phyloP scores from a whole-genome alignment of 2,329 filamentous ascomycete species.

The Sarocladium strictum region DNA sequence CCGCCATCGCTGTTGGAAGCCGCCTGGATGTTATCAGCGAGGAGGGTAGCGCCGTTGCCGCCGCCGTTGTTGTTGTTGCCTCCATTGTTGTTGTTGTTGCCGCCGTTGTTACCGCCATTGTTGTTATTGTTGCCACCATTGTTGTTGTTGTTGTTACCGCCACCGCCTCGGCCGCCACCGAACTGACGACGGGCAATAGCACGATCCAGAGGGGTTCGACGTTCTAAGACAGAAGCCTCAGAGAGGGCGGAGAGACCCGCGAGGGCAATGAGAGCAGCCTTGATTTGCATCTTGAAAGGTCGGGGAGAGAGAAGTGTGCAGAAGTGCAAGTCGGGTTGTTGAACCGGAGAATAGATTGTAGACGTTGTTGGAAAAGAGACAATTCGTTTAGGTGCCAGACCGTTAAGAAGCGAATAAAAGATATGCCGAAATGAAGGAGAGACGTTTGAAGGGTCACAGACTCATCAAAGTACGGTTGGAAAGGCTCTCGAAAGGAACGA shows the following conservation, averaged over 20 bases:
- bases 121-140: conserved; percentile 17
- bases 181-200: conserved; percentile 37
- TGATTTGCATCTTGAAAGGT: conserved; percentile 44
- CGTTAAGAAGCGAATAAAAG: conserved; percentile 28
- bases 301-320: conserved; percentile 13
- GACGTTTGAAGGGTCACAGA: conserved; percentile 33
- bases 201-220: conserved; percentile 29
- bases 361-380: conserved; percentile 20
- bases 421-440: conserved; percentile 19
- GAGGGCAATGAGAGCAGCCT: conserved; percentile 42
- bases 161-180: conserved; percentile 16
- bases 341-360: conserved; percentile 13
- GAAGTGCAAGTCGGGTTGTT: conserved; percentile 21
- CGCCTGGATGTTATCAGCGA: conserved; percentile 39
- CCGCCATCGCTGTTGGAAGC: conserved; percentile 45
- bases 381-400: conserved; percentile 42
- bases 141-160: conserved; percentile 17
- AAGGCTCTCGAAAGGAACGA: conserved; percentile 37
- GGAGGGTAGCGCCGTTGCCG: conserved; percentile 29
- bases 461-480: conserved; percentile 26
- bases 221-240: conserved; percentile 38
- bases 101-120: conserved; percentile 14
- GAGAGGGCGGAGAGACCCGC: conserved; percentile 38
- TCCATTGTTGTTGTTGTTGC: conserved; percentile 22
- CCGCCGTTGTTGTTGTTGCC: conserved; percentile 20